A percentile compares a stretch with the other conserved stretches of the same genome.
Evolutionary conservation across 352 stramenopile genomes (phyloP).

Genomic region (Globisporangium alternatum): DNA sequence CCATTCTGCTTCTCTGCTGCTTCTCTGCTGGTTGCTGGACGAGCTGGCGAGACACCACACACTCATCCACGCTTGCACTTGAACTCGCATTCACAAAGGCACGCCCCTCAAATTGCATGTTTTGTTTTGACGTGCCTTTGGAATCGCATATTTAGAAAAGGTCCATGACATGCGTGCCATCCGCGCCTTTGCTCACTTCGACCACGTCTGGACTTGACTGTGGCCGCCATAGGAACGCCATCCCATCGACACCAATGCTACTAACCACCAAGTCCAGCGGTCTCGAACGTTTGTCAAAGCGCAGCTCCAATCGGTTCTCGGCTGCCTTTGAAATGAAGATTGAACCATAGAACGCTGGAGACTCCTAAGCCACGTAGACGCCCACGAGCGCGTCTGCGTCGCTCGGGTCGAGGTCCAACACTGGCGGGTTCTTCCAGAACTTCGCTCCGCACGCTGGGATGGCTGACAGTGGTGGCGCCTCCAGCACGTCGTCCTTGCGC

Average conservation of each 20-base stretch:
- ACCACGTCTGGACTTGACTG: not conserved
- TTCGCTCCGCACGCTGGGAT: constrained; percentile 33
- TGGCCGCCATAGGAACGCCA: not conserved
- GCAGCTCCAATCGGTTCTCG: not conserved
- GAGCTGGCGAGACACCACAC: not conserved
- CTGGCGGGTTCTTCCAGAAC: constrained; percentile 43
- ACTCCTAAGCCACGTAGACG: constrained; percentile 36
- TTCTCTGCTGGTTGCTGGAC: not conserved
- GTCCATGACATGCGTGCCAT: constrained; percentile 5
- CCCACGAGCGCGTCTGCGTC: constrained; percentile 38
- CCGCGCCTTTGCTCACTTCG: not conserved
- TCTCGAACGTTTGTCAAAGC: not conserved
- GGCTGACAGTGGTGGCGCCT: constrained; percentile 27
- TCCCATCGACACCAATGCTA: no score
- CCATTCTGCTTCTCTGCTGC: constrained; percentile 12
- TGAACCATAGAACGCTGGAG: constrained; percentile 33
- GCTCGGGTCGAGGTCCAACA: constrained; percentile 19
- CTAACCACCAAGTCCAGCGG: not conserved
- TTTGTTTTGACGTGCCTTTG: no score
- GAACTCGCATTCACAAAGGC: not conserved
- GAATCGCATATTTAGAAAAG: no score
- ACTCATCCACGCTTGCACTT: not conserved
- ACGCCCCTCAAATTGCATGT: not conserved
- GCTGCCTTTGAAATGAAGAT: constrained; percentile 22
- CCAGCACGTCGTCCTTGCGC: constrained; percentile 33